These are phyloP conservation scores for Diaporthe nobilis DNA, from an alignment of 2,329 filamentous ascomycete genomes.

Conservation along the genomic window DNA sequence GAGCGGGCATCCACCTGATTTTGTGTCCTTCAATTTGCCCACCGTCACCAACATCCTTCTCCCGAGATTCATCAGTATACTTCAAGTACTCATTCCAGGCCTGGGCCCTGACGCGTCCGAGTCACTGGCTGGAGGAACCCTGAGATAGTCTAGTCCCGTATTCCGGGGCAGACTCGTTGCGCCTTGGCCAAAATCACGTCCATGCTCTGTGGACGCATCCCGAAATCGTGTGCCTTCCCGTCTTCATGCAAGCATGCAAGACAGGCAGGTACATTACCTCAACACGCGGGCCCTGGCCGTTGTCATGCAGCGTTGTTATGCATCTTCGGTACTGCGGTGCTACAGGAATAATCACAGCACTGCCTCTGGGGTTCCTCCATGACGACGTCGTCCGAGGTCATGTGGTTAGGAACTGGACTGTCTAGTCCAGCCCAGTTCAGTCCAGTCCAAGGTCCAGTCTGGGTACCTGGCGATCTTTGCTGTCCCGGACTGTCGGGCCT, in stretches of 20 bases:
- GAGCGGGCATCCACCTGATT: slow-evolving; percentile 11
- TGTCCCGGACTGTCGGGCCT: slow-evolving; percentile 30
- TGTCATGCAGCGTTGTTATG: slow-evolving; percentile 8
- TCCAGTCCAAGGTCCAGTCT: neutral
- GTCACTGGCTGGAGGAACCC: neutral
- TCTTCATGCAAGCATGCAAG: slow-evolving; percentile 24
- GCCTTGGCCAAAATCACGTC: neutral
- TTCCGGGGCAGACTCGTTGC: neutral
- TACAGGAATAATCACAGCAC: slow-evolving; percentile 2
- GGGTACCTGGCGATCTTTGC: slow-evolving; percentile 26
- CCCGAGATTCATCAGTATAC: slow-evolving; percentile 1
- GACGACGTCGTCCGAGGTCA: neutral
- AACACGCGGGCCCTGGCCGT: slow-evolving; percentile 18
- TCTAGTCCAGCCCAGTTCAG: neutral
- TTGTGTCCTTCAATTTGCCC: slow-evolving; percentile 25
- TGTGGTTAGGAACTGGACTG: neutral
- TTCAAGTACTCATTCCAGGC: neutral
- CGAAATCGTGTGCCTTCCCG: slow-evolving; percentile 21
- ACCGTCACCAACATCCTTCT: neutral
- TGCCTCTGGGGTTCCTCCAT: neutral
- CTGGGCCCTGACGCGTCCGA: neutral
- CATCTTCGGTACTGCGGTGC: slow-evolving; percentile 13
- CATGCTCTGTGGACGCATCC: neutral
- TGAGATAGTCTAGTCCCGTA: neutral
- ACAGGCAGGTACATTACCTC: neutral